phyloP scores from a whole-genome alignment of 257 asterid species.

The Rauvolfia tetraphylla region DNA sequence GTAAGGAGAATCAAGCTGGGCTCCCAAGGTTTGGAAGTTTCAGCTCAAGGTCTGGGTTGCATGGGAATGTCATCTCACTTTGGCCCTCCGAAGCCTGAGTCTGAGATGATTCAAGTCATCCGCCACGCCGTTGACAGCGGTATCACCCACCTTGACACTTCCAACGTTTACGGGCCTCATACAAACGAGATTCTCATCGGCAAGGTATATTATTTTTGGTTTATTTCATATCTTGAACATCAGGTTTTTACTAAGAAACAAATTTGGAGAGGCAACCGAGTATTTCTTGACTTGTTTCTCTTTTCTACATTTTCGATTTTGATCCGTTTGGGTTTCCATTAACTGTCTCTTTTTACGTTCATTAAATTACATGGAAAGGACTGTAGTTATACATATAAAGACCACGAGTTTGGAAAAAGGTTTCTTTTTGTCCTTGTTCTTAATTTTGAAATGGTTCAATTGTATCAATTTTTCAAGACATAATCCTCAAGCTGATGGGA shows the following conservation, averaged over 20 bases:
- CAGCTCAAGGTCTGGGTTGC: constrained; percentile 26
- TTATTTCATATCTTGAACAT: not conserved
- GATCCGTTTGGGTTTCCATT: no score
- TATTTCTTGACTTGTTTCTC: not conserved
- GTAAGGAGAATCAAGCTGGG: constrained; percentile 24
- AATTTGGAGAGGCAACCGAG: no score
- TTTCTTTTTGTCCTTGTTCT: no score
- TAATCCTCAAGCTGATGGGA: no score
- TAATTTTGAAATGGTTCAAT: no score
- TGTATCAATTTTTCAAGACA: no score
- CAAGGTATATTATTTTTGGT: not conserved
- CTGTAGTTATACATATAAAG: no score
- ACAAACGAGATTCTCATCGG: constrained; percentile 22
- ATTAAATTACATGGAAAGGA: no score
- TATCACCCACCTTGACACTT: constrained; percentile 26
- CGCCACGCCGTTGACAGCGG: constrained; percentile 24
- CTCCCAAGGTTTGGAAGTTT: constrained; percentile 28
- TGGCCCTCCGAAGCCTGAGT: constrained; percentile 23
- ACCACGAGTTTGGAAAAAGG: no score
- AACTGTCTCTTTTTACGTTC: no score
- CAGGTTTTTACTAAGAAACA: no score
- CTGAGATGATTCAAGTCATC: constrained; percentile 21
- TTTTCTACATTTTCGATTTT: not conserved
- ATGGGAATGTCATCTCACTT: constrained; percentile 8
- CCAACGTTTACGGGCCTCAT: constrained; percentile 24